Conservation (phyloP, 345 rosid species). For the Eucalyptus victrix region DNA sequence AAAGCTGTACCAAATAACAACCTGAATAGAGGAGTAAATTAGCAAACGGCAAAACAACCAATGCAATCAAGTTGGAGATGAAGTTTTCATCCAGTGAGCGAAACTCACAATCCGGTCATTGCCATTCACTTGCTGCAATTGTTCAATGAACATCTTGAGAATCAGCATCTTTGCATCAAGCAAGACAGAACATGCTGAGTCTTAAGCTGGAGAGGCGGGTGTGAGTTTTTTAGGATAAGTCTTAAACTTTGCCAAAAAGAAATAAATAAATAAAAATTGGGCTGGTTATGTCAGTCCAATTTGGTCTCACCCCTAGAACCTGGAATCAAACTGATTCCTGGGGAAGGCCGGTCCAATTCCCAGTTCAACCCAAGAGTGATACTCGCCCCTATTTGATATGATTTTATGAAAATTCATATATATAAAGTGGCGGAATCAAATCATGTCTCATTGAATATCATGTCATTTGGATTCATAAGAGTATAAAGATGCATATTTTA, state of each 20-base stretch:
- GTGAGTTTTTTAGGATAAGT: not conserved
- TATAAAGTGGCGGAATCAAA: not conserved
- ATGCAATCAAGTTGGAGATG: not conserved
- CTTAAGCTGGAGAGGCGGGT: not conserved
- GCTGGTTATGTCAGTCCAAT: accelerated
- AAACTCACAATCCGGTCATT: not conserved
- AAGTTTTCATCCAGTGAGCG: not conserved
- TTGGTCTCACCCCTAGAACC: not conserved
- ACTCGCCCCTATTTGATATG: not conserved
- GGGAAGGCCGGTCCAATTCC: accelerated
- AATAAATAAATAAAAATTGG: not conserved
- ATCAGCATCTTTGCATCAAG: not conserved
- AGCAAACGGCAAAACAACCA: not conserved
- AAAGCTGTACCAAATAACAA: not conserved
- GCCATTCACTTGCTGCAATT: not conserved
- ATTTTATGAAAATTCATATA: not conserved
- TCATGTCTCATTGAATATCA: not conserved
- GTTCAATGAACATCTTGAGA: not conserved
- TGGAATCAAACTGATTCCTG: not conserved
- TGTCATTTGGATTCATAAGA: not conserved
- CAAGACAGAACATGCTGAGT: not conserved
- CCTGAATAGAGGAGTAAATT: not conserved
- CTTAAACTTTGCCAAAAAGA: not conserved
- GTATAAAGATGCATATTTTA: not conserved
- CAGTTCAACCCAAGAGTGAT: accelerated